These are phyloP conservation scores for Wickerhamomyces rabaulensis DNA, from an alignment of 805 yeast genomes.

Conservation along the genomic window DNA sequence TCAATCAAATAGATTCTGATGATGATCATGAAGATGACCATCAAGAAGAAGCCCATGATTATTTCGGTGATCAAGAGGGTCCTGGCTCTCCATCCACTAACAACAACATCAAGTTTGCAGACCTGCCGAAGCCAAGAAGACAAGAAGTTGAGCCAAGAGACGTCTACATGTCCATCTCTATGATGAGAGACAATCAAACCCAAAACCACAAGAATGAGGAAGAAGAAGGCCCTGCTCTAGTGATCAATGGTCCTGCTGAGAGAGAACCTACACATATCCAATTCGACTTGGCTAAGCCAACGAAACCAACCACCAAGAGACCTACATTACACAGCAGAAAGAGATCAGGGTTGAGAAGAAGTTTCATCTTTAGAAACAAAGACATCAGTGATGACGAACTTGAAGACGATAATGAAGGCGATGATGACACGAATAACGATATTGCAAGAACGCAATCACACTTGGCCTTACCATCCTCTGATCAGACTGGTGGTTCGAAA, in stretches of 20 bases:
- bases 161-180: slow-evolving; percentile 75
- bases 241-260: slow-evolving; percentile 75
- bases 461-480: slow-evolving; percentile 29
- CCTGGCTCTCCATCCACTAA: not conserved
- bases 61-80: not conserved
- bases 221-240: slow-evolving; percentile 73
- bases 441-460: slow-evolving; percentile 28
- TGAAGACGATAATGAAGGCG: slow-evolving; percentile 3
- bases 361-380: slow-evolving; percentile 7
- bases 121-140: slow-evolving; percentile 23
- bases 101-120: slow-evolving; percentile 19
- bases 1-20: slow-evolving; percentile 7
- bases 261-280: slow-evolving; percentile 38
- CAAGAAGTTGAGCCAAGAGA: slow-evolving; percentile 74
- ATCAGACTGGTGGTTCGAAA: slow-evolving; percentile 32
- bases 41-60: not conserved
- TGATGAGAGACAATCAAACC: slow-evolving; percentile 58
- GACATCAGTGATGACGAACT: slow-evolving; percentile 4
- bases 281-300: slow-evolving; percentile 11
- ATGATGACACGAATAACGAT: slow-evolving; percentile 19
- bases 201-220: slow-evolving; percentile 33
- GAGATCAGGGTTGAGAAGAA: slow-evolving; percentile 15
- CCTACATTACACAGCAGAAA: slow-evolving; percentile 8
- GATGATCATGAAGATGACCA: too few species aligned
- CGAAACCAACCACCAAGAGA: slow-evolving; percentile 13